Base-by-base conservation (phyloP, 2,329 filamentous ascomycete genomes). In the Rhexocercosporidium sp. region DNA sequence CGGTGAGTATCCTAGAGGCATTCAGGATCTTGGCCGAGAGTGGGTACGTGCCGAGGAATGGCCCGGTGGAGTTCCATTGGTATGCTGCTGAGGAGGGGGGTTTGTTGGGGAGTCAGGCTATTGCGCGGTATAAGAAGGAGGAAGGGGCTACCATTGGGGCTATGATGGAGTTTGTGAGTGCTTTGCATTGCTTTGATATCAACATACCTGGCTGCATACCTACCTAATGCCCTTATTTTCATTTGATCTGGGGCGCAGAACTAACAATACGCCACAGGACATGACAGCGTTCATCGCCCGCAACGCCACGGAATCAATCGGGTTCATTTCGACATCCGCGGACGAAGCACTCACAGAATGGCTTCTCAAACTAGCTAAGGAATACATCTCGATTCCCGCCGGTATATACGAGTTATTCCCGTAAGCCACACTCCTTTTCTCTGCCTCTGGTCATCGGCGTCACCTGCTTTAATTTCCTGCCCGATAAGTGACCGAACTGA, bases 11-110 rank as follows among this genome's bases (percentile, higher is more conserved):
- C 67, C 83, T 93, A 11, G 90, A 93, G 77, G 88, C 90, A 1
- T 82, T 93, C 69, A 85, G 90, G 34, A 87, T 90, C 62, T 81
- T 93, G 71, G 85, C 87, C 14, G 78, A 85, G 62, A 82, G 71
- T 29, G 78, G 78, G 0, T 79, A 71, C 60, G 69, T 75, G 20
- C 78, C 78, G 2, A 65, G 72, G 31, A 72, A 78, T 8, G 53
- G 53, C 14, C 78, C 89, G 0, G 79, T 93, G 62, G 91, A 93
- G 78, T 93, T 93, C 77, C 90, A 92, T 77, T 94, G 90, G 90
- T 93, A 93, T 79, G 89, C 87, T n/a, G 91, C 90, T 0, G 91
- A 93, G 75, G 91, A 93, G 76, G 90, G 89, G 18, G 91, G 91
- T 12, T 83, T 94, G 61, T 75, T 82, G 7, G 80, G 80, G 56